Conservation (phyloP, 2,329 filamentous ascomycete genomes). For the Penicillium sp. region DNA sequence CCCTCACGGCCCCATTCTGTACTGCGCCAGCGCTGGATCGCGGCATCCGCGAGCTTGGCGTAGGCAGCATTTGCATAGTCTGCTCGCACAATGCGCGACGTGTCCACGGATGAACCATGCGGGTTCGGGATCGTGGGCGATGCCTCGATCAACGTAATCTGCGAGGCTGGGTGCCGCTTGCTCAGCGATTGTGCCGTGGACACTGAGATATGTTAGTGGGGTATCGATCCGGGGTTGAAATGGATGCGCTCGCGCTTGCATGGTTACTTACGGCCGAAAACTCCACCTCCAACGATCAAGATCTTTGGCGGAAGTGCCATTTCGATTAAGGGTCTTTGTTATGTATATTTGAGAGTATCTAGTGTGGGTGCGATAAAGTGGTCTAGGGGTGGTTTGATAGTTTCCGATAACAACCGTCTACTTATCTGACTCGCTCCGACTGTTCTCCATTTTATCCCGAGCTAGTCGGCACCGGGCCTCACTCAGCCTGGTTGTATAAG, state of each 20-base stretch:
- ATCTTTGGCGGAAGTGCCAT: conserved; percentile 37
- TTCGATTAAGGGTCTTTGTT: neutral
- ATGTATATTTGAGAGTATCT: neutral
- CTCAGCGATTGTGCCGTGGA: conserved; percentile 67
- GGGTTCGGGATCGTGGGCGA: conserved; percentile 53
- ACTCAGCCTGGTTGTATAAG: neutral
- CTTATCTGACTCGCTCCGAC: neutral
- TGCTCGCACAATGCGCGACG: conserved; percentile 59
- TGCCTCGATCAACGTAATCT: conserved; percentile 57
- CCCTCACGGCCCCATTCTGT: conserved; percentile 43
- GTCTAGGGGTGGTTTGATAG: conserved; percentile 1
- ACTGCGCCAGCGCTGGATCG: conserved; percentile 63
- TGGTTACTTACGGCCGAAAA: conserved; percentile 40
- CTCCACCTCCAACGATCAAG: conserved; percentile 42
- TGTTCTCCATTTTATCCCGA: neutral
- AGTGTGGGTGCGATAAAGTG: neutral
- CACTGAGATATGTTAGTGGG: conserved; percentile 34
- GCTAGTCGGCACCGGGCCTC: neutral
- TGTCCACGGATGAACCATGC: conserved; percentile 57
- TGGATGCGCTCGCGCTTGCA: neutral
- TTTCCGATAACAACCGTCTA: conserved; percentile 14
- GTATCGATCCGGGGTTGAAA: neutral
- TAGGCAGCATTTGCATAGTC: conserved; percentile 83
- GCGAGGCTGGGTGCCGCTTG: conserved; percentile 50
- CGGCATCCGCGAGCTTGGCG: conserved; percentile 64